Evolutionary conservation across 345 rosid species (phyloP).

Genomic region (Eutrema japonicum): DNA sequence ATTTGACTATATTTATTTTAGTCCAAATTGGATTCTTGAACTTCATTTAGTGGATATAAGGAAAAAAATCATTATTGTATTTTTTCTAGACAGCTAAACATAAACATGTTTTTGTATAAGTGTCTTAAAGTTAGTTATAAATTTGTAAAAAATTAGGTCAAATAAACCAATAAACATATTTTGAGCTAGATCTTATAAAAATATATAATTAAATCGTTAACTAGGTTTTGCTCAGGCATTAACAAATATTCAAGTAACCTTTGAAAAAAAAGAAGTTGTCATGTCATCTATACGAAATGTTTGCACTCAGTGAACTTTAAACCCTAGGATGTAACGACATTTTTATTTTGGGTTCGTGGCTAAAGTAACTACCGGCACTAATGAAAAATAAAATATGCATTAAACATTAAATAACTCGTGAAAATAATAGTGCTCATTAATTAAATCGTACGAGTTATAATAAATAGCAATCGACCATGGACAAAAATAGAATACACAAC

Average conservation of each 20-base stretch:
- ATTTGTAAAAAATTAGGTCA: too few relatives aligned
- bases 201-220: not conserved
- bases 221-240: not conserved
- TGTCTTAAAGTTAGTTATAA: too few relatives aligned
- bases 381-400: not conserved
- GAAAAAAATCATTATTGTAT: not conserved
- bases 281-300: not conserved
- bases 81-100: not conserved
- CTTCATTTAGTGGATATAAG: not conserved
- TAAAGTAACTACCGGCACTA: not conserved
- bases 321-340: not conserved
- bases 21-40: not conserved
- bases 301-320: not conserved
- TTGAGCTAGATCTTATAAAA: not conserved
- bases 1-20: not conserved
- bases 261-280: not conserved
- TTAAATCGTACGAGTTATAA: constrained; percentile 1
- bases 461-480: constrained; percentile 5
- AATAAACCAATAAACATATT: not conserved
- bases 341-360: not conserved
- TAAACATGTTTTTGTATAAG: not conserved
- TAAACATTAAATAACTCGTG: not conserved
- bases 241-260: not conserved
- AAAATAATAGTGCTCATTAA: constrained; percentile 4
- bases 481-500: not conserved